These are phyloP conservation scores for Eimeria praecox DNA, from an alignment of 169 alveolate species.

Conservation along the genomic window DNA sequence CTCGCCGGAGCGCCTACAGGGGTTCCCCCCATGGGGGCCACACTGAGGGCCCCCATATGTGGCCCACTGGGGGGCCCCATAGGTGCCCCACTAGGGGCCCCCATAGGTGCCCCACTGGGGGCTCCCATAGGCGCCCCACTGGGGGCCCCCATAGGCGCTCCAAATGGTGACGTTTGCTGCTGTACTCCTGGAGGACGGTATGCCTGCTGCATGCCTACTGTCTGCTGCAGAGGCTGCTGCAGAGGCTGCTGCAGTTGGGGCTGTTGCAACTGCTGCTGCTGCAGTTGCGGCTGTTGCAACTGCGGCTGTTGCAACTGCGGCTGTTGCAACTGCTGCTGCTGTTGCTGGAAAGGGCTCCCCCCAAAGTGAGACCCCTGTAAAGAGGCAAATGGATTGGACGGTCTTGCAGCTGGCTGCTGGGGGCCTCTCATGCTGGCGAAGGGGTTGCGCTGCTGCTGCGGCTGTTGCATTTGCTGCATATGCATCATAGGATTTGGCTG, in stretches of 20 bases:
- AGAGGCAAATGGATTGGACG: constrained; percentile 62
- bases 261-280: constrained; percentile 40
- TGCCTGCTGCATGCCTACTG: constrained; percentile 53
- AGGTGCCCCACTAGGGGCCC: constrained; percentile 37
- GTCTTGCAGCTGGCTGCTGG: constrained; percentile 59
- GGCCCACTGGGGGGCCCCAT: constrained; percentile 44
- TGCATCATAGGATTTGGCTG: constrained; percentile 48
- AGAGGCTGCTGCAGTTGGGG: not conserved
- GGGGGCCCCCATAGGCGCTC: constrained; percentile 48
- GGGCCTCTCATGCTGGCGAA: constrained; percentile 73
- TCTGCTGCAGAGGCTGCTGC: constrained; percentile 44
- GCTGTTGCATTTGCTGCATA: constrained; percentile 44
- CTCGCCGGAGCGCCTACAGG: constrained; percentile 7
- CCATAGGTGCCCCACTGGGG: not conserved
- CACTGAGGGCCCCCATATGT: constrained; percentile 6
- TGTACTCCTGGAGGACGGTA: constrained; percentile 34
- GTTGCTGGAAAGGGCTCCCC: constrained; percentile 61
- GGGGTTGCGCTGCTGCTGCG: constrained; percentile 66
- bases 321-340: constrained; percentile 31
- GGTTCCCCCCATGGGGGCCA: constrained; percentile 6
- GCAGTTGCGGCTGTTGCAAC: not conserved
- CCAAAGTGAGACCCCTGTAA: constrained; percentile 49
- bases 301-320: constrained; percentile 14
- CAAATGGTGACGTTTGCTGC: constrained; percentile 23
- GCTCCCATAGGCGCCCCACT: constrained; percentile 8